Percentiles rank a stretch among this genome's conserved stretches.
Evolutionary conservation across 371 early-diverging fungal species (phyloP).

Genomic region (Fennellomyces sp.): DNA sequence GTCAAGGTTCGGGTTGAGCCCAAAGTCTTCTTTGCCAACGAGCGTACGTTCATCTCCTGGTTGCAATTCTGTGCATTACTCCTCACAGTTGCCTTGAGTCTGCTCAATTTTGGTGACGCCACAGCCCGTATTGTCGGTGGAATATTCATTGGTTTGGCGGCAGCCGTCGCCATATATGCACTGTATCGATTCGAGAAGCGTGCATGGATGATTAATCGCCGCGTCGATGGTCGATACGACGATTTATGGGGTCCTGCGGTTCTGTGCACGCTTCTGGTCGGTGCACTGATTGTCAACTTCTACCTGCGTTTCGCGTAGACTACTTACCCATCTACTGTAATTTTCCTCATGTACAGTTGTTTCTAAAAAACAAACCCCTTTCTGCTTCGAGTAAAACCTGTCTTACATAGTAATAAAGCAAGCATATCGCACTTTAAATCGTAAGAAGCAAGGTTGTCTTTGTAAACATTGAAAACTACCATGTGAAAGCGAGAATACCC

Average conservation of each 20-base stretch:
- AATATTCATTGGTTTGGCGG: constrained; percentile 78
- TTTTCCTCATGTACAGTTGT: neutral
- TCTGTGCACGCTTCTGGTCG: constrained; percentile 84
- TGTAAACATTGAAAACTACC: no score
- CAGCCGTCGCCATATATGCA: constrained; percentile 61
- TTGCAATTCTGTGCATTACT: constrained; percentile 80
- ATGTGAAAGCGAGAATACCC: no score
- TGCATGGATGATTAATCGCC: constrained; percentile 64
- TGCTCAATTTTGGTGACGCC: constrained; percentile 89
- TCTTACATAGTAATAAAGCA: neutral
- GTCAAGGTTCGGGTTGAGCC: constrained; percentile 90
- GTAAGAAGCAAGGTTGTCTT: no score
- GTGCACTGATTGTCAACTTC: constrained; percentile 48
- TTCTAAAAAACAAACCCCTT: neutral
- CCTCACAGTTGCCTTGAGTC: constrained; percentile 77
- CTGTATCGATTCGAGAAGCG: constrained; percentile 92
- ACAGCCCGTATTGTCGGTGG: constrained; percentile 73
- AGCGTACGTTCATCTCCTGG: constrained; percentile 98
- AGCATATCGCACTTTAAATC: no score
- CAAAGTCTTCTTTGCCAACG: constrained; percentile 99
- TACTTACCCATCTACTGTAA: neutral
- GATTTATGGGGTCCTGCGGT: constrained; percentile 79
- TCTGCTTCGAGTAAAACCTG: neutral
- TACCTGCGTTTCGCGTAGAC: constrained; percentile 39
- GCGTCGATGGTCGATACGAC: constrained; percentile 63